Evolutionary conservation across 371 early-diverging fungal genomes (phyloP), one percentile per base, ranked within the genome.

Genomic region (Syncephalastrum sp.): DNA sequence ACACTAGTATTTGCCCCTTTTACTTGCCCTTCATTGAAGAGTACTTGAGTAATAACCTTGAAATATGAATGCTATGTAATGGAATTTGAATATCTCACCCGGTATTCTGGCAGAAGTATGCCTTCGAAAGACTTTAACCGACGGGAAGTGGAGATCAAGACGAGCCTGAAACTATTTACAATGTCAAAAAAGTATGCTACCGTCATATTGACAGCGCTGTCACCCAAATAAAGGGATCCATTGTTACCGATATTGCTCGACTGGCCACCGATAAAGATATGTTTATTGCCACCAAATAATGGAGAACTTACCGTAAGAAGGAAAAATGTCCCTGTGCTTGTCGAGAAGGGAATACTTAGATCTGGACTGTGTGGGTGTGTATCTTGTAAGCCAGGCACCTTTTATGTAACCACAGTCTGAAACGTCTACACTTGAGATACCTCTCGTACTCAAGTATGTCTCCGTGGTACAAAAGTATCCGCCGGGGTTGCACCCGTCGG

Each of bases 241-340:
- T 77, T 12, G 73, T 88, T 56, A 87, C 88, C 42, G 63, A 64
- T n/a, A 58, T 58, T 23, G 54, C 58, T 47, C 29, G 49, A 33
- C 59, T 50, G 59, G 87, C 78, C 17, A 75, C 90, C 54, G 67
- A 67, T 16, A 70, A 79, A 17, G 65, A 83, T 6, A 52, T 91
- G n/a, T 91, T 90, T 59, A 70, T 89, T 59, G 90, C 91, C 27
- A 85, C 87, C 38, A 92, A 91, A 65, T 69, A 89, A 41, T 87
- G 86, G 88, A 85, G 84, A 61, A 81, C 78, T 6, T 61, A 68
- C 44, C 85, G 84, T 48, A 60, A 71, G 24, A 81, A 82, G 55
- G 75, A 76, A 42, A 59, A 76, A 58, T 81, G 84, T 16, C 63
- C 74, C 14, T 61, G 73, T 51, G 82, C 70, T n/a, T 55, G 83